Percentiles rank a stretch among this genome's conserved stretches.
Evolutionary conservation across 2,329 filamentous ascomycete species (phyloP).

Genomic region (Pseudogymnoascus sp.): DNA sequence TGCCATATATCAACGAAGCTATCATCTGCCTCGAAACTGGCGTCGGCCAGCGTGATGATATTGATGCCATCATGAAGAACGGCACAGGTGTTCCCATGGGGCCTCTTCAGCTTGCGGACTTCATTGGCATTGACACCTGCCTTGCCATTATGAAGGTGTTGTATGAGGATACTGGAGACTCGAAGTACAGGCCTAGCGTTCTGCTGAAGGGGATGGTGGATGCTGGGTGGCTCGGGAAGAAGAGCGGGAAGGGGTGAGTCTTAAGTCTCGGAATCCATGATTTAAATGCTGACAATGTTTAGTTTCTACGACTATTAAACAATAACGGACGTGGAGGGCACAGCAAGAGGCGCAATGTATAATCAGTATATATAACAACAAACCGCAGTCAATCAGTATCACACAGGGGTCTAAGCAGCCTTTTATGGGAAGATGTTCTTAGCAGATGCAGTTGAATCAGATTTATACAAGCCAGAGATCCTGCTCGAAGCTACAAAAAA

Average conservation of each 20-base stretch:
- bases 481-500: background rate
- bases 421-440: background rate
- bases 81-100: conserved; percentile 99
- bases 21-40: conserved; percentile 92
- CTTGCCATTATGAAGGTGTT: conserved; percentile 95
- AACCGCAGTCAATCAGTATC: background rate
- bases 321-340: background rate
- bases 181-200: conserved; percentile 87
- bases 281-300: conserved; percentile 3
- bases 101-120: conserved; percentile 85
- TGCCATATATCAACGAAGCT: conserved; percentile 99
- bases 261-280: background rate
- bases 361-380: background rate
- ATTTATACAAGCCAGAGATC: conserved; percentile 8
- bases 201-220: conserved; percentile 92
- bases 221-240: conserved; percentile 96
- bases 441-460: background rate
- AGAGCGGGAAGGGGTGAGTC: conserved; percentile 70
- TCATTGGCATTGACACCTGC: conserved; percentile 94
- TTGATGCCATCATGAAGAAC: conserved; percentile 98
- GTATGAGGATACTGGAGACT: conserved; percentile 84
- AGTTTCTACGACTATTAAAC: conserved; percentile 11
- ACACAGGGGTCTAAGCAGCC: background rate
- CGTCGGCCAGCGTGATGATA: conserved; percentile 79
- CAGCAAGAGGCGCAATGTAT: background rate